Evolutionary conservation across 805 yeast genomes (phyloP).

Genomic region (Hanseniaspora jakobsenii): DNA sequence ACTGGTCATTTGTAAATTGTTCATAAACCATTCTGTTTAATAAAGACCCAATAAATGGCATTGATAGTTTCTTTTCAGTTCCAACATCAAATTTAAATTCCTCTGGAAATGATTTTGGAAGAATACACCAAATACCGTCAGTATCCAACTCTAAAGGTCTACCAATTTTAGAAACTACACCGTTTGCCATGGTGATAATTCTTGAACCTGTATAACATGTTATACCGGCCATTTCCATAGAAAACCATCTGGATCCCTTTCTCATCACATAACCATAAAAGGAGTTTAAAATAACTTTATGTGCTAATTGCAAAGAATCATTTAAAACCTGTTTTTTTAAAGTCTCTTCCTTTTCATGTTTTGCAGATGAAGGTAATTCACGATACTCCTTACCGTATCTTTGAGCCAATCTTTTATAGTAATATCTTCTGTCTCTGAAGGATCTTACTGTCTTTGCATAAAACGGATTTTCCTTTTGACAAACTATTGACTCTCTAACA

Average conservation of each 20-base stretch:
- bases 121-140: slow-evolving; percentile 98
- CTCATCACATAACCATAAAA: slow-evolving; percentile 98
- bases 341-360: slow-evolving; percentile 70
- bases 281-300: slow-evolving; percentile 89
- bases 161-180: slow-evolving; percentile 82
- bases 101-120: slow-evolving; percentile 89
- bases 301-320: slow-evolving; percentile 92
- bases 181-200: slow-evolving; percentile 92
- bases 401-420: slow-evolving; percentile 61
- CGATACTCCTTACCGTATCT: slow-evolving; percentile 5
- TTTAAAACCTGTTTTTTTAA: slow-evolving; percentile 84
- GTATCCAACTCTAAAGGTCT: slow-evolving; percentile 94
- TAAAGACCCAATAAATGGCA: slow-evolving; percentile 95
- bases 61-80: slow-evolving; percentile 61
- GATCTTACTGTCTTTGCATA: slow-evolving; percentile 88
- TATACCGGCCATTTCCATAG: slow-evolving; percentile 99
- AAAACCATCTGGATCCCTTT: slow-evolving; percentile 97
- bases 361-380: slow-evolving; percentile 39
- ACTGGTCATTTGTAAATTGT: slow-evolving; percentile 84
- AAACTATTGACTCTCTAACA: slow-evolving; percentile 83
- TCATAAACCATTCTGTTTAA: slow-evolving; percentile 85
- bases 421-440: slow-evolving; percentile 92
- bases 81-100: slow-evolving; percentile 57
- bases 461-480: slow-evolving; percentile 96
- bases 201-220: slow-evolving; percentile 97